phyloP scores from a whole-genome alignment of 1,139 yeast genomes.

The Zygosaccharomyces pseudobailii region DNA sequence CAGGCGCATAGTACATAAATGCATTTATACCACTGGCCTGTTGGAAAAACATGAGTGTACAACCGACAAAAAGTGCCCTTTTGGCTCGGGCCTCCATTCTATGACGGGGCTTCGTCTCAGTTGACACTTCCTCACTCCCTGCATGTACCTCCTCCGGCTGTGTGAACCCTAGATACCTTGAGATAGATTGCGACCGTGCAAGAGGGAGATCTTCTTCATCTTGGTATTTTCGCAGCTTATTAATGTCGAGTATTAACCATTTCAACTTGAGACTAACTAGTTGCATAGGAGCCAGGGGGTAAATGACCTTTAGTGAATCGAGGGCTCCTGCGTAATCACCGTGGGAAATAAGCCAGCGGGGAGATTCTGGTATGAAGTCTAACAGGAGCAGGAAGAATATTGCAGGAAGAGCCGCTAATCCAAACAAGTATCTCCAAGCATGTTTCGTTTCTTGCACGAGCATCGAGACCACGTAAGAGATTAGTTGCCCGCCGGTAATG shows the following conservation, averaged over 20 bases:
- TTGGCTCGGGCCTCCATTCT: constrained; percentile 39
- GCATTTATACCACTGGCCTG: constrained; percentile 75
- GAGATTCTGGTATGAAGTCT: constrained; percentile 54
- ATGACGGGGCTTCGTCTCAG: constrained; percentile 8
- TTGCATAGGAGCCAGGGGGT: constrained; percentile 35
- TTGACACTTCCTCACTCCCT: neutral
- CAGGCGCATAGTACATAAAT: constrained; percentile 68
- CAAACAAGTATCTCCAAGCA: constrained; percentile 43
- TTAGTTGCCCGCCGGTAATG: constrained; percentile 44
- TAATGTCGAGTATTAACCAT: constrained; percentile 32
- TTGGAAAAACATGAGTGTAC: constrained; percentile 69
- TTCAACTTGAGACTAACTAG: constrained; percentile 33
- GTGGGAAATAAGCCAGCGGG: constrained; percentile 47
- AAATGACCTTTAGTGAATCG: constrained; percentile 34
- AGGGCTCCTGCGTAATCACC: constrained; percentile 40
- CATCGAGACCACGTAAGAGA: constrained; percentile 39
- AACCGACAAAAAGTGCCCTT: constrained; percentile 61
- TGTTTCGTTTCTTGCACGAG: constrained; percentile 21
- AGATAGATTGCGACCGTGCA: neutral
- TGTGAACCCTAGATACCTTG: neutral
- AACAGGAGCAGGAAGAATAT: constrained; percentile 35
- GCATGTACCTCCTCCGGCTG: neutral
- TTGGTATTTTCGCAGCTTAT: constrained; percentile 18
- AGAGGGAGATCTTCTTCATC: constrained; percentile 13
- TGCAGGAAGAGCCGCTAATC: constrained; percentile 41